Evolutionary conservation across 2,329 filamentous ascomycete species (phyloP).

Genomic region (Calonectria crousiana): DNA sequence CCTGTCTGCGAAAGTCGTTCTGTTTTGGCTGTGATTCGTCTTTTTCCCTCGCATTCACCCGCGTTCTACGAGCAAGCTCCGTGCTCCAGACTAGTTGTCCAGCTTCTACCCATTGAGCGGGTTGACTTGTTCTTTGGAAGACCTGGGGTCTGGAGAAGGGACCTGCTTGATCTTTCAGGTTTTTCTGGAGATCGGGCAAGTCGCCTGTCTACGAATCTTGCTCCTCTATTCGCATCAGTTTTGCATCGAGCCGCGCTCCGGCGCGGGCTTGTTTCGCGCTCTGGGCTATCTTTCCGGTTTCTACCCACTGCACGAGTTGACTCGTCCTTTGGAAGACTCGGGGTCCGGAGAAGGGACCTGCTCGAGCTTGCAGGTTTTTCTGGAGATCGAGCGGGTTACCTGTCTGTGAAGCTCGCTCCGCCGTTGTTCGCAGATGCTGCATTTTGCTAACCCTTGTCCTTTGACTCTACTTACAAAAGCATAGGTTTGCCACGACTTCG

Average conservation of each 20-base stretch:
- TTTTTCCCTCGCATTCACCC: neutral
- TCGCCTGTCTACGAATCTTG: slow-evolving; percentile 15
- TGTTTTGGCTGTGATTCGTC: neutral
- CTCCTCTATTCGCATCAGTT: neutral
- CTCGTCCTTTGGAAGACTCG: slow-evolving; percentile 14
- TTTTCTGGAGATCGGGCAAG: slow-evolving; percentile 14
- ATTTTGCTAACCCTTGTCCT: neutral
- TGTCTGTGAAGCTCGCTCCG: slow-evolving; percentile 4
- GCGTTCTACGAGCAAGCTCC: neutral
- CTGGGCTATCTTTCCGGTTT: slow-evolving; percentile 1
- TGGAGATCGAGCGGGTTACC: slow-evolving; percentile 12
- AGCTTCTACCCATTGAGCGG: slow-evolving; percentile 22
- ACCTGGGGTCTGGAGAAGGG: slow-evolving; percentile 16
- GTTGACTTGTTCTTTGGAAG: slow-evolving; percentile 20
- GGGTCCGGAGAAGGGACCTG: slow-evolving; percentile 7
- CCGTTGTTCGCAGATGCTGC: neutral
- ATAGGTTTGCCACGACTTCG: neutral
- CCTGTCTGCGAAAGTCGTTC: slow-evolving; percentile 17
- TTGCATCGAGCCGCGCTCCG: too few species aligned
- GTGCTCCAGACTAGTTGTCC: neutral
- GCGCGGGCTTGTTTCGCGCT: slow-evolving; percentile 2
- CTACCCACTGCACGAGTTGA: slow-evolving; percentile 18
- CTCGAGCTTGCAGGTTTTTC: slow-evolving; percentile 13
- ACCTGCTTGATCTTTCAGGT: slow-evolving; percentile 12
- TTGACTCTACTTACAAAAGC: neutral